These are phyloP conservation scores for Prosopis cineraria DNA, from an alignment of 306 rosid genomes.

Conservation along the genomic window DNA sequence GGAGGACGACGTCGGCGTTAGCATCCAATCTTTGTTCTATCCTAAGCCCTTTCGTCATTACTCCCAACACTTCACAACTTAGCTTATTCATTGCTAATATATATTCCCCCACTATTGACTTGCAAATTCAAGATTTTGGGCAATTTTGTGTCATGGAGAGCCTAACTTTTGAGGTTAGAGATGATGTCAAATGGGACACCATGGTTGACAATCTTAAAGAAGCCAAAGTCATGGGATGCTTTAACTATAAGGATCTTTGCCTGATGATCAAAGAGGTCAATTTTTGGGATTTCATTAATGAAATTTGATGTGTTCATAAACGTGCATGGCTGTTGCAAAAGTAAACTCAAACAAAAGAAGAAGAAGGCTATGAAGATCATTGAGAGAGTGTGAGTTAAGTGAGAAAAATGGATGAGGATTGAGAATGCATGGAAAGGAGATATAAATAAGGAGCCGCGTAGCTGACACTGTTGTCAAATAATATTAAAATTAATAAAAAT, in stretches of 20 bases:
- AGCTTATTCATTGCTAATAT: slow-evolving; percentile 50
- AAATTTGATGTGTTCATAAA: slow-evolving; percentile 8
- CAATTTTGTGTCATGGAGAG: slow-evolving; percentile 23
- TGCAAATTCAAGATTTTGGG: slow-evolving; percentile 8
- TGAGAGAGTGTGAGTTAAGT: too few relatives aligned
- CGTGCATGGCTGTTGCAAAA: slow-evolving; percentile 48
- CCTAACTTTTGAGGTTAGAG: slow-evolving; percentile 52
- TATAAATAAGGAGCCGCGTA: slow-evolving; percentile 45
- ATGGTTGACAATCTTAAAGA: slow-evolving; percentile 74
- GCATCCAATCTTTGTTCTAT: slow-evolving; percentile 39
- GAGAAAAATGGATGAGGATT: slow-evolving; percentile 13
- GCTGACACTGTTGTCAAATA: too few relatives aligned
- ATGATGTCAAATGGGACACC: slow-evolving; percentile 63
- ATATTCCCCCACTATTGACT: slow-evolving; percentile 50
- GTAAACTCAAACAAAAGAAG: background rate
- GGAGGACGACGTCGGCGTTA: too few relatives aligned
- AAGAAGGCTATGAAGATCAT: background rate
- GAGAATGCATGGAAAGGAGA: slow-evolving; percentile 45
- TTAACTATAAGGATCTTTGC: slow-evolving; percentile 58
- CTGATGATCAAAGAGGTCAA: slow-evolving; percentile 60
- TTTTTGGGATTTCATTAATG: slow-evolving; percentile 51
- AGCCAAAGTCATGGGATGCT: slow-evolving; percentile 67
- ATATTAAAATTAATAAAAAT: too few relatives aligned
- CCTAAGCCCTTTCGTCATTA: slow-evolving; percentile 68
- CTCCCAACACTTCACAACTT: slow-evolving; percentile 50